Conservation (phyloP, 805 yeast genomes). For the Cephaloascus fragrans region DNA sequence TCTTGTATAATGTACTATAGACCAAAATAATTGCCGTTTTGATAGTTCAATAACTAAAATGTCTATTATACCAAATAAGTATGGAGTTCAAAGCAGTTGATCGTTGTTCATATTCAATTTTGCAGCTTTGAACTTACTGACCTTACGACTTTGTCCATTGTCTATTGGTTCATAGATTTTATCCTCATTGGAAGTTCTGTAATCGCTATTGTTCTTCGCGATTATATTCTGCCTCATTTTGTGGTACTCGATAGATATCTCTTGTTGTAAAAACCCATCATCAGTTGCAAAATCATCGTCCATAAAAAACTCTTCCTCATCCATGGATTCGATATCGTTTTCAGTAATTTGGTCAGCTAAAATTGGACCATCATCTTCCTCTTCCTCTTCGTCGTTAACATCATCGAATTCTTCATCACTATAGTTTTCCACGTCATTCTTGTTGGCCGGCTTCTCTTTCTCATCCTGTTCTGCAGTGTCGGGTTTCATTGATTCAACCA, state of each 20-base stretch:
- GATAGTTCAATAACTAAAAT: too few species aligned
- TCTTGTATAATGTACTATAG: too few species aligned
- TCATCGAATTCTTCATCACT: slow-evolving; percentile 16
- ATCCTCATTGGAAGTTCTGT: slow-evolving; percentile 33
- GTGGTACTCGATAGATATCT: slow-evolving; percentile 47
- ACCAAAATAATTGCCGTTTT: too few species aligned
- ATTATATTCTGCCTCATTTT: slow-evolving; percentile 43
- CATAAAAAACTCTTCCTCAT: slow-evolving; percentile 17
- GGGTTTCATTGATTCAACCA: slow-evolving; percentile 26
- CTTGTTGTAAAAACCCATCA: slow-evolving; percentile 28
- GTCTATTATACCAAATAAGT: too few species aligned
- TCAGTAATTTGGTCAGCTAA: slow-evolving; percentile 35
- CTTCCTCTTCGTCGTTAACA: slow-evolving; percentile 16
- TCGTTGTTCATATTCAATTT: slow-evolving; percentile 7
- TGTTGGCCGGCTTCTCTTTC: slow-evolving; percentile 1
- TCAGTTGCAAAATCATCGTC: slow-evolving; percentile 15
- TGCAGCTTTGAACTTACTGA: slow-evolving; percentile 65
- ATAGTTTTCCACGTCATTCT: slow-evolving; percentile 6
- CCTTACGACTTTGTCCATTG: slow-evolving; percentile 47
- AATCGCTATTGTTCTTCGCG: slow-evolving; percentile 34
- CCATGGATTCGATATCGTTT: slow-evolving; percentile 11
- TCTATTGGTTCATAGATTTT: slow-evolving; percentile 61
- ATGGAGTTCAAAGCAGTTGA: too few species aligned
- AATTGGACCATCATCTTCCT: slow-evolving; percentile 25
- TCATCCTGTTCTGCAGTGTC: slow-evolving; percentile 1